These are phyloP conservation scores for Crepidotus variabilis DNA, from an alignment of 768 basidiomycete genomes.

Conservation along the genomic window DNA sequence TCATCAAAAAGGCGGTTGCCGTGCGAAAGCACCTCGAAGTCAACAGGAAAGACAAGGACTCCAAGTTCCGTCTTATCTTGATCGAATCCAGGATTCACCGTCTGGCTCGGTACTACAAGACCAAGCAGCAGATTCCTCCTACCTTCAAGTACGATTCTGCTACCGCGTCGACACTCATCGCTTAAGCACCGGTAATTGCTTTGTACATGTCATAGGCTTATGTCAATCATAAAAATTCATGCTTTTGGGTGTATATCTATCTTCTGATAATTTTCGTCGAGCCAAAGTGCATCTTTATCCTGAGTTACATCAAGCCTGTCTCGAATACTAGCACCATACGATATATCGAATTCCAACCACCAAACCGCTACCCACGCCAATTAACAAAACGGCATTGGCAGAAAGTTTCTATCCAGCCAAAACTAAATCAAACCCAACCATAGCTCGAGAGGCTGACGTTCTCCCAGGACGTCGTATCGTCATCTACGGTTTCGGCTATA, in stretches of 20 bases:
- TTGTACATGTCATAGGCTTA: neutral
- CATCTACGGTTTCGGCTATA: neutral
- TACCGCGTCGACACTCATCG: conserved; percentile 89
- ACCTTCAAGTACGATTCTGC: conserved; percentile 98
- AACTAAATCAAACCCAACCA: neutral
- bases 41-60: conserved; percentile 99
- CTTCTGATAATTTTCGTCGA: no score
- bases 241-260: neutral
- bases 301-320: neutral
- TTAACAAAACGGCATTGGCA: neutral
- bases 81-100: conserved; percentile 99
- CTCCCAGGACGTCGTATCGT: neutral
- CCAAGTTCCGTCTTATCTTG: conserved; percentile 91
- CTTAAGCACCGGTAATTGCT: conserved; percentile 32
- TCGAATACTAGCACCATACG: neutral
- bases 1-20: conserved; percentile 99
- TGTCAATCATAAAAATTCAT: neutral
- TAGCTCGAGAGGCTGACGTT: neutral
- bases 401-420: no score
- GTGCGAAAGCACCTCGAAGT: conserved; percentile 98
- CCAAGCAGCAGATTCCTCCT: conserved; percentile 95
- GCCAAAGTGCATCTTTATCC: neutral
- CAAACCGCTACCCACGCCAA: no score
- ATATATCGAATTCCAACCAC: neutral
- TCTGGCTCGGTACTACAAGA: conserved; percentile 98